phyloP scores from a whole-genome alignment of 768 basidiomycete genomes.

The Trametes elegans region DNA sequence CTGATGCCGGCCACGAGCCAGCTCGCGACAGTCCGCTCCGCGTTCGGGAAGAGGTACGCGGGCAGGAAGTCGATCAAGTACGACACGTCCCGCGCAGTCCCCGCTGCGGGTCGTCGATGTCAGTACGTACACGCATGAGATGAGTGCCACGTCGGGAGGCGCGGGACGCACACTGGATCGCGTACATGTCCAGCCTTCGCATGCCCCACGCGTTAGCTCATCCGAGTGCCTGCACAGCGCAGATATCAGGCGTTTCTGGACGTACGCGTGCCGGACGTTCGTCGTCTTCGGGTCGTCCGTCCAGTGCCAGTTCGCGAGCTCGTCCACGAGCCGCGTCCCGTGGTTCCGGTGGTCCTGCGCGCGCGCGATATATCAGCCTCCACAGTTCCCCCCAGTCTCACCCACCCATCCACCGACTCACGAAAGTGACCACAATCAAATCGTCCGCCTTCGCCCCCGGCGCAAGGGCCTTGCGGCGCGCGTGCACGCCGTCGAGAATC shows the following conservation, averaged over 20 bases:
- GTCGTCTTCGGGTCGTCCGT: conserved; percentile 26
- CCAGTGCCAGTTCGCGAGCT: conserved; percentile 38
- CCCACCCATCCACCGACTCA: conserved; percentile 28
- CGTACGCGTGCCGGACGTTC: conserved; percentile 44
- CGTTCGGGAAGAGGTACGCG: conserved; percentile 65
- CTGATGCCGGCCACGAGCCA: conserved; percentile 78
- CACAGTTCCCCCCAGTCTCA: not conserved
- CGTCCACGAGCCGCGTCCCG: conserved; percentile 39
- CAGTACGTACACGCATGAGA: too few species aligned
- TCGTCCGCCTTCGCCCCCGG: conserved; percentile 32
- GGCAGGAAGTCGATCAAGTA: conserved; percentile 80
- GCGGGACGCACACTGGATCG: conserved; percentile 36
- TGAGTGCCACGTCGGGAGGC: too few species aligned
- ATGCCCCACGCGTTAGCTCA: too few species aligned
- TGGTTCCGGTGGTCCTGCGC: conserved; percentile 52
- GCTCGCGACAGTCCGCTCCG: conserved; percentile 53
- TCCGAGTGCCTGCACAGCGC: too few species aligned
- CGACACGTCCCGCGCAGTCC: conserved; percentile 72
- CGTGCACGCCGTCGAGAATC: conserved; percentile 34
- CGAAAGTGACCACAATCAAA: conserved; percentile 46
- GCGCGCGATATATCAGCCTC: not conserved
- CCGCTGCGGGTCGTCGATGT: conserved; percentile 33
- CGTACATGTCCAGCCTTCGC: conserved; percentile 46
- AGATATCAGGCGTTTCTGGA: too few species aligned
- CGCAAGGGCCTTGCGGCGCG: conserved; percentile 27